phyloP scores from a whole-genome alignment of 345 rosid species.

The Salix purpurea region DNA sequence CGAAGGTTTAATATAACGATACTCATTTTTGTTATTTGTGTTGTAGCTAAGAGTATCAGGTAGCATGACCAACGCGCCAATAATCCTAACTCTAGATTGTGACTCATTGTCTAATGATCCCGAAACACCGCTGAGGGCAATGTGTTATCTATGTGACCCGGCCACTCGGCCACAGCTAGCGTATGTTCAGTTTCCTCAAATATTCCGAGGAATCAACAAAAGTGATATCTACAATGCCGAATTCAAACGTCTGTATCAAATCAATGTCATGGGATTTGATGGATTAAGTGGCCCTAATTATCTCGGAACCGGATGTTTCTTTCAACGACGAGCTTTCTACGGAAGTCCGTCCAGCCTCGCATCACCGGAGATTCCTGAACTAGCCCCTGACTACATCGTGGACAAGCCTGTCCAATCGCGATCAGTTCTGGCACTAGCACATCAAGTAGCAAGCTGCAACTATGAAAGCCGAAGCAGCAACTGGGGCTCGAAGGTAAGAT shows the following conservation, averaged over 20 bases:
- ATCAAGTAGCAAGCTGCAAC: slow-evolving; percentile 44
- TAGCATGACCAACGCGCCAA: slow-evolving; percentile 58
- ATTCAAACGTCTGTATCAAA: slow-evolving; percentile 30
- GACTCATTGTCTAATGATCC: slow-evolving; percentile 83
- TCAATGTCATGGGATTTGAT: slow-evolving; percentile 46
- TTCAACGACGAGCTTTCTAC: slow-evolving; percentile 48
- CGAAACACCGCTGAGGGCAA: slow-evolving; percentile 33
- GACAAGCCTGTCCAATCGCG: slow-evolving; percentile 27
- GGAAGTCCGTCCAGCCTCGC: slow-evolving; percentile 36
- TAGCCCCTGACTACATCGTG: slow-evolving; percentile 22
- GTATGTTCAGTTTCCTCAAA: slow-evolving; percentile 71
- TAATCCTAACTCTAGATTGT: slow-evolving; percentile 68
- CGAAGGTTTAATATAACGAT: too few species aligned
- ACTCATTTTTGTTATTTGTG: not conserved
- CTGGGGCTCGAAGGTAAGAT: slow-evolving; percentile 63
- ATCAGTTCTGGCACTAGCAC: slow-evolving; percentile 36
- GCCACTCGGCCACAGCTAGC: slow-evolving; percentile 19
- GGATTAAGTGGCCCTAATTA: slow-evolving; percentile 45
- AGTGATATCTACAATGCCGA: slow-evolving; percentile 54
- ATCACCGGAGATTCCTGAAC: slow-evolving; percentile 32
- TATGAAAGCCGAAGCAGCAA: slow-evolving; percentile 50
- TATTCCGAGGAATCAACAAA: slow-evolving; percentile 42
- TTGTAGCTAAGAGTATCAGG: slow-evolving; percentile 70
- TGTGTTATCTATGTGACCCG: slow-evolving; percentile 55
- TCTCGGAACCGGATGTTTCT: slow-evolving; percentile 64